Evolutionary conservation across 805 yeast genomes (phyloP).

Genomic region (Debaryomyces castellii): DNA sequence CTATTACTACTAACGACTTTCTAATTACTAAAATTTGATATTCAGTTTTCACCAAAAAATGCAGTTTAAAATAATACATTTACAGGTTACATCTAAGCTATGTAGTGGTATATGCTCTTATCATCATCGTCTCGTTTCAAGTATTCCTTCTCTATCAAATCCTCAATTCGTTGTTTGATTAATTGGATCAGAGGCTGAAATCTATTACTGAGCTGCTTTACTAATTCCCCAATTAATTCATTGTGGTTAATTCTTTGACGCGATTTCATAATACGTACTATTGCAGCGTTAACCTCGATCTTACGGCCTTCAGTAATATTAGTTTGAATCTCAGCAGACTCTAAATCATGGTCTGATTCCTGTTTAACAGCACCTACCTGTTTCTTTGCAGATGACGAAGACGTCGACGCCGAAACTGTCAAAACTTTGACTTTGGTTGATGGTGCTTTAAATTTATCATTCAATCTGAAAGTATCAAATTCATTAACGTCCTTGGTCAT

Average conservation of each 20-base stretch:
- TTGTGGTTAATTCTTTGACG: slow-evolving; percentile 61
- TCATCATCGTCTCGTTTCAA: slow-evolving; percentile 67
- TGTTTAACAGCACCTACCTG: slow-evolving; percentile 22
- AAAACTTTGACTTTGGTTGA: slow-evolving; percentile 70
- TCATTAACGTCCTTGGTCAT: slow-evolving; percentile 68
- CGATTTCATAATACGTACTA: slow-evolving; percentile 85
- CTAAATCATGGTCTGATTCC: slow-evolving; percentile 49
- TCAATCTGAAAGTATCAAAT: slow-evolving; percentile 64
- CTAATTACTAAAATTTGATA: background rate
- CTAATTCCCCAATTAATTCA: slow-evolving; percentile 64
- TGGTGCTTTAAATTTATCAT: slow-evolving; percentile 66
- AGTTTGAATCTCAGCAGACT: slow-evolving; percentile 53
- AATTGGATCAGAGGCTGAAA: slow-evolving; percentile 68
- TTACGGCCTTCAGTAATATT: slow-evolving; percentile 62
- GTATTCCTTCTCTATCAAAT: slow-evolving; percentile 78
- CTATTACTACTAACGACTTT: background rate
- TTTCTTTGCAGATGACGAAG: slow-evolving; percentile 5
- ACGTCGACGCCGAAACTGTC: slow-evolving; percentile 48
- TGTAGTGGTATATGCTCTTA: slow-evolving; percentile 59
- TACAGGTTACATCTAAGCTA: slow-evolving; percentile 44
- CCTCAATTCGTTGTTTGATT: slow-evolving; percentile 73
- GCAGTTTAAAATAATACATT: background rate
- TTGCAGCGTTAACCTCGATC: slow-evolving; percentile 76
- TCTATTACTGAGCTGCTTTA: slow-evolving; percentile 56
- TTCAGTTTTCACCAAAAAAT: background rate